phyloP scores from a whole-genome alignment of 2,329 filamentous ascomycete genomes.

The Neonectria sp. region DNA sequence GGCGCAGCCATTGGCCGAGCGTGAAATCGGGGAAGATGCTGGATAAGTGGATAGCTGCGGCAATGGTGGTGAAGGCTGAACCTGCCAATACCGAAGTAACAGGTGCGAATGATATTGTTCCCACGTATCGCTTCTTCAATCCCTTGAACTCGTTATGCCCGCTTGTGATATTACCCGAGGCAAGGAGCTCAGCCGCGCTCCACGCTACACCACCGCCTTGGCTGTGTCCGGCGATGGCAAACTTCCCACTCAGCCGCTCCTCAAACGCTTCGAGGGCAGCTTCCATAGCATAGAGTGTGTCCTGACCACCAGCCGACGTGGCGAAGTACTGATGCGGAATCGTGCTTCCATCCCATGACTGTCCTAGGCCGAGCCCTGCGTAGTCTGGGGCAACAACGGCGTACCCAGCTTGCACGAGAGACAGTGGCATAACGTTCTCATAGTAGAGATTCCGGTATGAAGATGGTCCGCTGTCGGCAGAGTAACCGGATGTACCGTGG shows the following conservation, averaged over 20 bases:
- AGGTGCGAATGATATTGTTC: conserved; percentile 33
- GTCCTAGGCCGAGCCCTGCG: conserved; percentile 58
- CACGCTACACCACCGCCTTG: conserved; percentile 63
- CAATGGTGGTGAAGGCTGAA: background rate
- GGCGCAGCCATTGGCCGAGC: conserved; percentile 33
- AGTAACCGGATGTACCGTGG: conserved; percentile 61
- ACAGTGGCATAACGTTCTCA: conserved; percentile 54
- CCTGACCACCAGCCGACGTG: conserved; percentile 56
- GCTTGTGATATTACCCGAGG: conserved; percentile 26
- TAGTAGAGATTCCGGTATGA: conserved; percentile 58
- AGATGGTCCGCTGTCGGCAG: conserved; percentile 55
- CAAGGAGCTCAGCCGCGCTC: conserved; percentile 48
- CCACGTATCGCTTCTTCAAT: conserved; percentile 20
- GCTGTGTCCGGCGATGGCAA: conserved; percentile 62
- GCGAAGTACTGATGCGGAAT: conserved; percentile 60
- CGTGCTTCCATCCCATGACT: conserved; percentile 50
- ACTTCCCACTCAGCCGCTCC: conserved; percentile 50
- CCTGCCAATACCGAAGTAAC: conserved; percentile 15
- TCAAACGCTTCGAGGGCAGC: conserved; percentile 60
- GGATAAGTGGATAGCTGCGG: background rate
- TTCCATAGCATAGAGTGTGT: conserved; percentile 58
- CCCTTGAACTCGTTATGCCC: conserved; percentile 7
- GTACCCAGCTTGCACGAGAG: conserved; percentile 58
- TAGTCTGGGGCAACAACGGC: conserved; percentile 63
- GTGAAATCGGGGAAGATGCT: conserved; percentile 34